phyloP scores from a whole-genome alignment of 768 basidiomycete genomes.

The Termitomyces sp. region DNA sequence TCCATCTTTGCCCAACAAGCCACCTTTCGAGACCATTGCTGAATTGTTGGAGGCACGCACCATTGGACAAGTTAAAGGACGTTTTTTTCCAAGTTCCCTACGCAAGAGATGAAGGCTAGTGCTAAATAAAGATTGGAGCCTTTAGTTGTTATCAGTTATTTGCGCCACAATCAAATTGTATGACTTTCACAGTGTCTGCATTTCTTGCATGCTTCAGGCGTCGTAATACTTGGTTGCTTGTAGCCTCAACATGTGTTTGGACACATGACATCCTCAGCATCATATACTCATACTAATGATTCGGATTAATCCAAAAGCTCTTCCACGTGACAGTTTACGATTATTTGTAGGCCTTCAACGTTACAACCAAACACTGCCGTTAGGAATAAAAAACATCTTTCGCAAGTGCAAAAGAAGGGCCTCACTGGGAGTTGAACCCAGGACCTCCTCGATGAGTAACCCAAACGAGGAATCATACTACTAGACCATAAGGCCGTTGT shows the following conservation, averaged over 20 bases:
- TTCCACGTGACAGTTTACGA: too few species aligned
- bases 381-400: background rate
- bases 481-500: too few species aligned
- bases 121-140: background rate
- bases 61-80: slow-evolving; percentile 59
- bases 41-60: slow-evolving; percentile 52
- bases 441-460: slow-evolving; percentile 9
- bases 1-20: slow-evolving; percentile 49
- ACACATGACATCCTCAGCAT: too few species aligned
- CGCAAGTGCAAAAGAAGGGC: slow-evolving; percentile 2
- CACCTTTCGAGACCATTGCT: slow-evolving; percentile 57
- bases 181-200: too few species aligned
- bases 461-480: slow-evolving; percentile 17
- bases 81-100: slow-evolving; percentile 52
- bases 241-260: too few species aligned
- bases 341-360: too few species aligned
- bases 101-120: slow-evolving; percentile 43
- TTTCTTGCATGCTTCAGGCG: too few species aligned
- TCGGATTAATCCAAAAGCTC: too few species aligned
- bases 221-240: too few species aligned
- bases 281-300: too few species aligned
- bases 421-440: too few species aligned
- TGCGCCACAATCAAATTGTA: background rate
- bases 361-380: too few species aligned
- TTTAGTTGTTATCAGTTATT: background rate